A percentile compares a stretch with the other conserved stretches of the same genome.
These are phyloP conservation scores for Cadophora malorum DNA, from an alignment of 2,329 filamentous ascomycete genomes.

Conservation along the genomic window DNA sequence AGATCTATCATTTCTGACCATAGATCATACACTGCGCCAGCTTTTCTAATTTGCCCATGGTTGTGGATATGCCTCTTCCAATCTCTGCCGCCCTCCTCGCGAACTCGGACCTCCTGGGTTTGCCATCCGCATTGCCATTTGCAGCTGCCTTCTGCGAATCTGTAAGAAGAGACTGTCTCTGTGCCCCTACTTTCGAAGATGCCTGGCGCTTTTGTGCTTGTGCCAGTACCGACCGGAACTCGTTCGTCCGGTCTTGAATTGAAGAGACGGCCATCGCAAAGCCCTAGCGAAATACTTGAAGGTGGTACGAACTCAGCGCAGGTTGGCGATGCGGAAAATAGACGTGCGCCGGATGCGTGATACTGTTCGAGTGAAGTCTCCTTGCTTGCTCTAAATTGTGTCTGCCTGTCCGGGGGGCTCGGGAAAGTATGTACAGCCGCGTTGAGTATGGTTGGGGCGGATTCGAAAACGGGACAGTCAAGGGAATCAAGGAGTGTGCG, in stretches of 20 bases:
- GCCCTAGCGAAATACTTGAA: not conserved
- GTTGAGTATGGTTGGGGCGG: constrained; percentile 10
- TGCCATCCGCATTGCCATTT: constrained; percentile 56
- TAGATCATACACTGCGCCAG: constrained; percentile 74
- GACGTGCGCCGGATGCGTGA: constrained; percentile 14
- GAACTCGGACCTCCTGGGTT: constrained; percentile 82
- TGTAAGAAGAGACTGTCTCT: constrained; percentile 80
- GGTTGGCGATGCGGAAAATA: not conserved
- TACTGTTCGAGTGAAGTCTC: not conserved
- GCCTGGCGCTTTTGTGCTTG: constrained; percentile 84
- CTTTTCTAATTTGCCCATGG: constrained; percentile 94
- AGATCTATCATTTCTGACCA: not conserved
- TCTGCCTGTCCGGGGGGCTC: constrained; percentile 26
- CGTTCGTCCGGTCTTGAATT: constrained; percentile 94
- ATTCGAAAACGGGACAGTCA: not conserved
- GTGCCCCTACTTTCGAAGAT: constrained; percentile 76
- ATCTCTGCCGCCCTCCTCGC: constrained; percentile 91
- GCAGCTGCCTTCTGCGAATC: constrained; percentile 73
- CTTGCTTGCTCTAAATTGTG: constrained; percentile 5
- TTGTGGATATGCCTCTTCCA: constrained; percentile 86
- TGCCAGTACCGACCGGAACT: constrained; percentile 90
- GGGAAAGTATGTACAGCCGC: constrained; percentile 23
- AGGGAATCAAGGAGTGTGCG: constrained; percentile 36
- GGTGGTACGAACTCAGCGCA: not conserved
- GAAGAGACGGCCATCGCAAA: constrained; percentile 68